These are phyloP conservation scores for Vanderwaltozyma tropicalis DNA, from an alignment of 805 yeast genomes.

Conservation along the genomic window DNA sequence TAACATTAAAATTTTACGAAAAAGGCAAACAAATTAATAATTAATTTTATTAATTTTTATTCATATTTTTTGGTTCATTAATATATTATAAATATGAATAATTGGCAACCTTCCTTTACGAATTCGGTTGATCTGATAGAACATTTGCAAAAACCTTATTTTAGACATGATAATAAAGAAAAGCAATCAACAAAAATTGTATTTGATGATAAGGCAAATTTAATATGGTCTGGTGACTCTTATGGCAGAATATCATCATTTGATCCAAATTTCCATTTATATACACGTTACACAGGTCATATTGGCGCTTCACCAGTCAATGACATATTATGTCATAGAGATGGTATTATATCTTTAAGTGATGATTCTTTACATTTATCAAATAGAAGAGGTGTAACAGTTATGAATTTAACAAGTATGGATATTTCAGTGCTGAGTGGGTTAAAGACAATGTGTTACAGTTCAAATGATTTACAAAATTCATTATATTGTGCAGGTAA, in stretches of 20 bases:
- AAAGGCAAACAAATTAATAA: no score
- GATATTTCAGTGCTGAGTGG: slow-evolving; percentile 27
- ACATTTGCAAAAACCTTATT: slow-evolving; percentile 25
- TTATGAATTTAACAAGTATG: slow-evolving; percentile 25
- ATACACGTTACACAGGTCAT: slow-evolving; percentile 49
- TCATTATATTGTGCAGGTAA: slow-evolving; percentile 38
- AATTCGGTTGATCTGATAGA: slow-evolving; percentile 22
- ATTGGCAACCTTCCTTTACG: slow-evolving; percentile 27
- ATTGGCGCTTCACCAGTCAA: slow-evolving; percentile 34
- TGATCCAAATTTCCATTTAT: slow-evolving; percentile 42
- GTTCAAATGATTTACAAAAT: slow-evolving; percentile 31
- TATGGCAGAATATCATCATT: slow-evolving; percentile 40
- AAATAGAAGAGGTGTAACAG: slow-evolving; percentile 45
- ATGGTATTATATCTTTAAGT: slow-evolving; percentile 51
- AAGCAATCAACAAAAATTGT: slow-evolving; percentile 27
- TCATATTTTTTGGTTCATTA: no score
- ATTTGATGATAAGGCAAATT: slow-evolving; percentile 65
- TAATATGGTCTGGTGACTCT: slow-evolving; percentile 76
- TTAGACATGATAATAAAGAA: slow-evolving; percentile 25
- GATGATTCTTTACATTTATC: slow-evolving; percentile 42
- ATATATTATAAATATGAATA: no score
- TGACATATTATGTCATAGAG: slow-evolving; percentile 43
- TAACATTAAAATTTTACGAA: no score
- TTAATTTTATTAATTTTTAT: no score
- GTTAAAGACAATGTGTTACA: slow-evolving; percentile 33